A percentile compares a stretch with the other conserved stretches of the same genome.
Conservation (phyloP, 2,329 filamentous ascomycete genomes). For the Aspergillus texensis region DNA sequence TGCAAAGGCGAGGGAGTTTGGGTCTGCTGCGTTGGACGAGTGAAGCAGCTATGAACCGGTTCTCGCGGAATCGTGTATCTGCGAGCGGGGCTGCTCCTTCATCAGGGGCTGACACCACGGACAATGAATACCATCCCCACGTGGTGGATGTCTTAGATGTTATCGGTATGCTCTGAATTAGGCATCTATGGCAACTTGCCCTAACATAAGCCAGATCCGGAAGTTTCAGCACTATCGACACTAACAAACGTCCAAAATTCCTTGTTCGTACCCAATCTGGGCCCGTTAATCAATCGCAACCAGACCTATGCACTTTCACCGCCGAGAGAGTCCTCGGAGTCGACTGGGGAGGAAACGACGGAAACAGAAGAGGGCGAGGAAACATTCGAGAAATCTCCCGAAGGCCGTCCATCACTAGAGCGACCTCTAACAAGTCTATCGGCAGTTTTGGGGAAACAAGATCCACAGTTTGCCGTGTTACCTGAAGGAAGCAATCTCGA, state of each 20-base stretch:
- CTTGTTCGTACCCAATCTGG: conserved; percentile 81
- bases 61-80: conserved; percentile 39
- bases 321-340: conserved; percentile 35
- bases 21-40: conserved; percentile 37
- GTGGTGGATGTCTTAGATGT: conserved; percentile 71
- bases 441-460: conserved; percentile 67
- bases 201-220: conserved; percentile 63
- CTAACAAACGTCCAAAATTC: conserved; percentile 90
- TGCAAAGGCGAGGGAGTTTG: conserved; percentile 20
- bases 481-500: conserved; percentile 73
- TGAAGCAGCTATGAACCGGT: conserved; percentile 31
- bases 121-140: conserved; percentile 60
- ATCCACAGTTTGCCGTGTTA: conserved; percentile 76
- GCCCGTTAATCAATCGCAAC: conserved; percentile 71
- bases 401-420: conserved; percentile 29
- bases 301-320: conserved; percentile 76
- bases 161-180: conserved; percentile 56
- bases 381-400: conserved; percentile 25
- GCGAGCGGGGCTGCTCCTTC: conserved; percentile 26
- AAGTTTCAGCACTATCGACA: conserved; percentile 79
- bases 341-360: conserved; percentile 30
- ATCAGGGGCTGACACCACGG: conserved; percentile 3
- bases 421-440: conserved; percentile 62
- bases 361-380: conserved; percentile 29
- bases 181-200: background rate